Evolutionary conservation across 169 alveolate genomes (phyloP).

Genomic region (Babesia microti): DNA sequence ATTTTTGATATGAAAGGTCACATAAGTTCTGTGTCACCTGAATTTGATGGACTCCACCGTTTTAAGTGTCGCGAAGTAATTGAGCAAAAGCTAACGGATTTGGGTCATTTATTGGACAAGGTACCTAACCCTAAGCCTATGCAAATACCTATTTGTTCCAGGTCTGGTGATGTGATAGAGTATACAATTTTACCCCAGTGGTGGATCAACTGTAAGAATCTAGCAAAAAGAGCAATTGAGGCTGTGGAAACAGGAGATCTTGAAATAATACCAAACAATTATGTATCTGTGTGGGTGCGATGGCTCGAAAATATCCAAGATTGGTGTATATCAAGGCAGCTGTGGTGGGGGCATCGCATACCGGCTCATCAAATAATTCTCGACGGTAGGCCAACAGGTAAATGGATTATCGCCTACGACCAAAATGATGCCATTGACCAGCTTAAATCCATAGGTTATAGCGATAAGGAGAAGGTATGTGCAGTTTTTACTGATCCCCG

Average conservation of each 20-base stretch:
- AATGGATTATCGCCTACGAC: conserved; percentile 33
- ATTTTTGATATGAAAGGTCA: conserved; percentile 92
- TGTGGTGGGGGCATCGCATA: conserved; percentile 99
- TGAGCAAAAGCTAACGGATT: conserved; percentile 79
- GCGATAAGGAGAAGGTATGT: background rate
- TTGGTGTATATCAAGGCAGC: conserved; percentile 99
- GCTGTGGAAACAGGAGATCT: conserved; percentile 85
- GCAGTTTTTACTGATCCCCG: too few relatives aligned
- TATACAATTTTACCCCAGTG: conserved; percentile 97
- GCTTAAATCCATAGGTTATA: too few relatives aligned
- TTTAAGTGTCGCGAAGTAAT: conserved; percentile 87
- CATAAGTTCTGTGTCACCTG: conserved; percentile 89
- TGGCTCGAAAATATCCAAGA: conserved; percentile 97
- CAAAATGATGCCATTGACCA: conserved; percentile 30
- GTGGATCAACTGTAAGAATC: conserved; percentile 93
- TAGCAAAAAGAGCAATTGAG: conserved; percentile 82
- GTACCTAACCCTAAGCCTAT: conserved; percentile 81
- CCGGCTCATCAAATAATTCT: conserved; percentile 89
- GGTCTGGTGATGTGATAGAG: conserved; percentile 96
- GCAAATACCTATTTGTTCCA: conserved; percentile 94
- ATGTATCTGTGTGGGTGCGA: conserved; percentile 89
- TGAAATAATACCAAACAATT: conserved; percentile 81
- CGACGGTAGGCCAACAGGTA: conserved; percentile 12
- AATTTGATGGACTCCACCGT: conserved; percentile 87
- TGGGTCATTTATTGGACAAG: conserved; percentile 73